Base-by-base conservation (phyloP, 768 basidiomycete genomes). In the Leccinum pellstonianum region DNA sequence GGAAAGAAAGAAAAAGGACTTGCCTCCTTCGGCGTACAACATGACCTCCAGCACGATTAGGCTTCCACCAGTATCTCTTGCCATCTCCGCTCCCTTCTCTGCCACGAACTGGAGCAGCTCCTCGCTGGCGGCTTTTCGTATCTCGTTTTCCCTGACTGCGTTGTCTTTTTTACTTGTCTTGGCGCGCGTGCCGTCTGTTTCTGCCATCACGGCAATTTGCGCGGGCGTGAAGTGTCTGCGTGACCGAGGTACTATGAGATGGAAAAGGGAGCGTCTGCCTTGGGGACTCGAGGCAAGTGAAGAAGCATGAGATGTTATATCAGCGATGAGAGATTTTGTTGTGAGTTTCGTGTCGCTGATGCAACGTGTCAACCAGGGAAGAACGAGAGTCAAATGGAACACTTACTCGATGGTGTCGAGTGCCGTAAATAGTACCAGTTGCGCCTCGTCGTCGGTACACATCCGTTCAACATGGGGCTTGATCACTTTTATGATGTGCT, bases 391-490 rank as follows among this genome's bases (percentile, higher is more conserved):
- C 47, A 14, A 35, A 19, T 2, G 4, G 12, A 37, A 49, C 77
- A 6, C 85, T 43, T 72, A 95, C 93, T 98, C 95, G 56, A 91
- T 88, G 43, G 90, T 84, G 70, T 98, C 95, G 11, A 96, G 79
- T 6, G 91, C 91, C 0, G 93, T 93, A 76, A 95, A 96, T 3
- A 97, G 75, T 2, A 95, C 92, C 23, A 91, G 77, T 66, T 95
- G 93, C 0, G 95, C 95, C 62, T 97, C 93, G 49, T 93, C 91
- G 64, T 95, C 92, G 46, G 83, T 79, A 66, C 89, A 91, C 83
- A 97, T 93, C 3, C 90, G 86, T 69, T 90, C 88, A 25, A 95
- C 80, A 66, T 97, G 93, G 1, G 93, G 93, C 65, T 94, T 95
- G 54, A 98, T 80, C 5, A 85, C 82, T 77, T 95, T 95, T 56